Percentiles rank a stretch among this genome's conserved stretches.
These are phyloP conservation scores for Starmerella potacharoeniae DNA, from an alignment of 805 yeast genomes.

Conservation along the genomic window DNA sequence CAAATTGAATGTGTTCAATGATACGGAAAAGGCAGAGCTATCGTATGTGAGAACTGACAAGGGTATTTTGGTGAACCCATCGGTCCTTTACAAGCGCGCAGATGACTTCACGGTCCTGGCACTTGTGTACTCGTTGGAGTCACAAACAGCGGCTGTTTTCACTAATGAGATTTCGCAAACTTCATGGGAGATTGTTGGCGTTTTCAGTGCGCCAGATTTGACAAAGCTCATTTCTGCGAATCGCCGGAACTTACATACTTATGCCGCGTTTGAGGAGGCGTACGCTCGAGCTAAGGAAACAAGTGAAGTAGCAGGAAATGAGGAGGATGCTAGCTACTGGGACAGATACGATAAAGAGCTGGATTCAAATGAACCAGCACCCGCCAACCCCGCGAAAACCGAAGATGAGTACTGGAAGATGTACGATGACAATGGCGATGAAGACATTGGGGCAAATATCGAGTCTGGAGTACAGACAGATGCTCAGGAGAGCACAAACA, in stretches of 20 bases:
- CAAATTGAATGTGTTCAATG: conserved; percentile 9
- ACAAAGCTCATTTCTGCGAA: not conserved
- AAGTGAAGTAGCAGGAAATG: not conserved
- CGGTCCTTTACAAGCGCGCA: conserved; percentile 8
- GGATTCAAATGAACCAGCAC: not conserved
- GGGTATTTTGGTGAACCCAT: not conserved
- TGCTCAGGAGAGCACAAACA: no score
- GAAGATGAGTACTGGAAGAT: not conserved
- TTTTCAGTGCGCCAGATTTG: conserved; percentile 4
- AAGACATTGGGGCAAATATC: not conserved
- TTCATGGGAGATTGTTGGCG: conserved; percentile 20
- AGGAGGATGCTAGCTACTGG: not conserved
- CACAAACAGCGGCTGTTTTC: conserved; percentile 10
- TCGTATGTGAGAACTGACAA: not conserved
- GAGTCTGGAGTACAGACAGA: not conserved
- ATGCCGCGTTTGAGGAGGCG: not conserved
- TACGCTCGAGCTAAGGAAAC: not conserved
- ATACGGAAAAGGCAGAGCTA: not conserved
- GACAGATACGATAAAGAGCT: not conserved
- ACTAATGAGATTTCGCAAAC: conserved; percentile 13
- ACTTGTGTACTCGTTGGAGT: conserved; percentile 7
- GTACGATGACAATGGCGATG: not conserved
- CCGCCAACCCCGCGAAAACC: not conserved
- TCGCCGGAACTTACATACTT: not conserved
- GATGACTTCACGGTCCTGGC: conserved; percentile 18